Conservation (phyloP, 1,139 yeast genomes). For the Wickerhamomyces sp. region DNA sequence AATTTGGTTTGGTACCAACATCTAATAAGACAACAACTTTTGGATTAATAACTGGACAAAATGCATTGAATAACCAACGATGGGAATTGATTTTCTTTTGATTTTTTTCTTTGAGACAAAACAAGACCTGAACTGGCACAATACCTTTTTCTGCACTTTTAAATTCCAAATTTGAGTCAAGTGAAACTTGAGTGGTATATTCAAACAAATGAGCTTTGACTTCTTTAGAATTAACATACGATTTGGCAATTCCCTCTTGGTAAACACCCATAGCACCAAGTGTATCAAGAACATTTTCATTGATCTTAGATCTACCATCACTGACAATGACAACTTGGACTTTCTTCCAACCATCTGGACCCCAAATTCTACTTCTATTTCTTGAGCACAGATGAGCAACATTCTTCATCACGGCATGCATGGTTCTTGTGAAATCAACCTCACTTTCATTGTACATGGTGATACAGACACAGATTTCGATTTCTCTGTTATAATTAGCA, state of each 20-base stretch:
- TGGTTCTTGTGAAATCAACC: conserved; percentile 77
- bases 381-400: conserved; percentile 82
- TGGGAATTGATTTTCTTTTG: conserved; percentile 91
- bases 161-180: conserved; percentile 79
- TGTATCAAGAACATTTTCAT: conserved; percentile 76
- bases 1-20: conserved; percentile 89
- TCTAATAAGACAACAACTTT: conserved; percentile 80
- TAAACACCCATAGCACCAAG: conserved; percentile 92
- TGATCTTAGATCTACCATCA: conserved; percentile 88
- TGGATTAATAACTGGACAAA: conserved; percentile 87
- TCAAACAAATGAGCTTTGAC: conserved; percentile 93
- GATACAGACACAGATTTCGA: conserved; percentile 82
- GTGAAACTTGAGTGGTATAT: conserved; percentile 84
- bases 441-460: conserved; percentile 98
- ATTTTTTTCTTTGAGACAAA: conserved; percentile 85
- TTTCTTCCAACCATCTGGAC: conserved; percentile 93
- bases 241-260: conserved; percentile 94
- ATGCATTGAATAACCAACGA: conserved; percentile 90
- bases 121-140: conserved; percentile 88
- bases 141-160: conserved; percentile 76
- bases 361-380: conserved; percentile 83
- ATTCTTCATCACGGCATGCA: conserved; percentile 91
- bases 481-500: conserved; percentile 78
- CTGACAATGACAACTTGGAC: conserved; percentile 85
- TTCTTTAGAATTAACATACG: conserved; percentile 81